Evolutionary conservation across 495 filamentous ascomycete genomes (phyloP).

Genomic region (Aspergillus panamensis): DNA sequence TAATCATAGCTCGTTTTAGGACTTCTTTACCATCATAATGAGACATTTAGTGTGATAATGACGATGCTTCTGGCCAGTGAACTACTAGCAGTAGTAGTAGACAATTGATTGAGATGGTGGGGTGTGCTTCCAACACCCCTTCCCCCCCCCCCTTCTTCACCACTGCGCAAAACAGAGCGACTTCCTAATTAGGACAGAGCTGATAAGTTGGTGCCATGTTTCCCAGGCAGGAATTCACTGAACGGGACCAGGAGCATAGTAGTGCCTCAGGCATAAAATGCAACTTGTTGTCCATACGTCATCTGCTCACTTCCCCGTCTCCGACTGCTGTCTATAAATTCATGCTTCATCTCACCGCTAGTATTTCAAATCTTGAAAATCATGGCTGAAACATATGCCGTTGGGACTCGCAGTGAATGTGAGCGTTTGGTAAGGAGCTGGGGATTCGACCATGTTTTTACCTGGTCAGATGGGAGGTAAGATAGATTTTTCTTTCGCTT

Average conservation of each 20-base stretch:
- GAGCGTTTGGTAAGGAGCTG: constrained; percentile 68
- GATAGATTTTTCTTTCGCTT: constrained; percentile 19
- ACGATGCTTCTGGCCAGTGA: background rate
- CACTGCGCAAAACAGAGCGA: background rate
- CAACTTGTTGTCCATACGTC: background rate
- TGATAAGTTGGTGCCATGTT: background rate
- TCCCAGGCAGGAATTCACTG: background rate
- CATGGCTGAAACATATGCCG: constrained; percentile 29
- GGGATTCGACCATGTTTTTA: constrained; percentile 75
- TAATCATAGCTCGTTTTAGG: background rate
- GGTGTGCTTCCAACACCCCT: too few relatives aligned
- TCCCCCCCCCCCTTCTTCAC: too few relatives aligned
- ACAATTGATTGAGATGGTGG: too few relatives aligned
- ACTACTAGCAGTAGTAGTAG: too few relatives aligned
- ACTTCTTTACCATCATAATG: background rate
- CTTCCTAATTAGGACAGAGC: background rate
- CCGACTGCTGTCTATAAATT: background rate
- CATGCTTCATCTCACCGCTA: background rate
- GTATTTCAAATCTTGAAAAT: background rate
- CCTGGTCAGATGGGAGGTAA: constrained; percentile 75
- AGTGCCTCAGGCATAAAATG: background rate
- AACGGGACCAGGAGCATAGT: background rate
- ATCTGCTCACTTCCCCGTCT: background rate
- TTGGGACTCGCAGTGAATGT: constrained; percentile 46
- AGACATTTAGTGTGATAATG: background rate